phyloP scores from a whole-genome alignment of 2,329 filamentous ascomycete species.

The Epichloe sp. region DNA sequence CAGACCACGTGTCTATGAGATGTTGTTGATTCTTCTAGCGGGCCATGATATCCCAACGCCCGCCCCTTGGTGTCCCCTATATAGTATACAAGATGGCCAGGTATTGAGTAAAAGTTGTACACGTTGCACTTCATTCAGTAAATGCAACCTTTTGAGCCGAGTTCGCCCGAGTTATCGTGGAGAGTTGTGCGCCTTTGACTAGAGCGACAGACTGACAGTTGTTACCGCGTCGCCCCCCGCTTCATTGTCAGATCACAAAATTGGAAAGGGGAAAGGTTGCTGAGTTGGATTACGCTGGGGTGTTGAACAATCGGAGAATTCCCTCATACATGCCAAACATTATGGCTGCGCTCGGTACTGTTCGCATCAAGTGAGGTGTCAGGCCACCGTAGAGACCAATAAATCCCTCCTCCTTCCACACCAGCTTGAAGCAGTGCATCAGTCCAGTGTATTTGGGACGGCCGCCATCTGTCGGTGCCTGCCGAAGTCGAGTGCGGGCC shows the following conservation, averaged over 20 bases:
- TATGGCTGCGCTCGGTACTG: conserved; percentile 84
- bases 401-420: conserved; percentile 81
- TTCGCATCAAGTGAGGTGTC: conserved; percentile 80
- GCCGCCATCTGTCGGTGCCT: conserved; percentile 62
- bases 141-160: background rate
- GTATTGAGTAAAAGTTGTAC: background rate
- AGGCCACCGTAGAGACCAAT: conserved; percentile 78
- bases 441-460: conserved; percentile 78
- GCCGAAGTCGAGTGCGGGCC: conserved; percentile 69
- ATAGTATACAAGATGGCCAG: background rate
- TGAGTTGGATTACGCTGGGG: conserved; percentile 16
- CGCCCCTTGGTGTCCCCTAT: background rate
- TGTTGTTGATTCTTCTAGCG: too few species aligned
- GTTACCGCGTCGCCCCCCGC: background rate
- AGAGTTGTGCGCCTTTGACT: background rate
- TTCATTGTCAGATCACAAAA: background rate
- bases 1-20: too few species aligned
- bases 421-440: conserved; percentile 73
- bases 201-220: too few species aligned
- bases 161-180: background rate
- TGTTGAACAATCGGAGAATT: conserved; percentile 36
- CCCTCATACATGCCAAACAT: conserved; percentile 85
- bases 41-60: background rate
- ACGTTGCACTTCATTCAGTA: background rate
- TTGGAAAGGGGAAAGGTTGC: background rate